Evolutionary conservation across 2,329 filamentous ascomycete genomes (phyloP).

Genomic region (Aspergillus felis): DNA sequence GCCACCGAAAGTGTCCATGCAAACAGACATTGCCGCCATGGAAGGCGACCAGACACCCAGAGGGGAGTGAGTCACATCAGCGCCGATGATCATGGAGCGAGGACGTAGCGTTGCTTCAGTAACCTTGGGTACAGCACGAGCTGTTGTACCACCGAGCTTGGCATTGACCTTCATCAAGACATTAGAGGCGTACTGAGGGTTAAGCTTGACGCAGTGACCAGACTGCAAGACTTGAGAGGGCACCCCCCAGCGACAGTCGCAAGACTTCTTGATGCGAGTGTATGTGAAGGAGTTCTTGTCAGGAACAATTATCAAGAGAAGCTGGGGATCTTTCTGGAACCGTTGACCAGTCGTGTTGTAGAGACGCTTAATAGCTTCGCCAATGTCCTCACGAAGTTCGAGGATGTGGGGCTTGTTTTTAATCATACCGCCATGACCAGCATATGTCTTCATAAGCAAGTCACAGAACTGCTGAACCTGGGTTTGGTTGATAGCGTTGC

Average conservation of each 20-base stretch:
- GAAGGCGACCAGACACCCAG: conserved; percentile 66
- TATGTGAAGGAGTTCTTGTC: conserved; percentile 71
- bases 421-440: conserved; percentile 58
- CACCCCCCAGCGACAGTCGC: conserved; percentile 79
- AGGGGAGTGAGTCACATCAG: conserved; percentile 82
- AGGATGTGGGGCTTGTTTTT: conserved; percentile 44
- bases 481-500: conserved; percentile 42
- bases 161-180: conserved; percentile 96
- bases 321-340: conserved; percentile 59
- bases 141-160: conserved; percentile 84
- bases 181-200: conserved; percentile 85
- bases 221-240: conserved; percentile 78
- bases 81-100: conserved; percentile 77
- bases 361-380: conserved; percentile 52
- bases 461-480: conserved; percentile 53
- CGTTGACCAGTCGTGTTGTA: conserved; percentile 55
- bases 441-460: conserved; percentile 60
- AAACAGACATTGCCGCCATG: conserved; percentile 83
- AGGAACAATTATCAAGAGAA: conserved; percentile 74
- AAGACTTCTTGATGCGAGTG: conserved; percentile 81
- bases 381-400: conserved; percentile 42
- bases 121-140: conserved; percentile 45
- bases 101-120: conserved; percentile 32
- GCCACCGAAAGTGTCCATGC: conserved; percentile 66
- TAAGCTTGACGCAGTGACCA: conserved; percentile 63